These are phyloP conservation scores for Auricularia auricula-judae DNA, from an alignment of 768 basidiomycete genomes.

Conservation along the genomic window DNA sequence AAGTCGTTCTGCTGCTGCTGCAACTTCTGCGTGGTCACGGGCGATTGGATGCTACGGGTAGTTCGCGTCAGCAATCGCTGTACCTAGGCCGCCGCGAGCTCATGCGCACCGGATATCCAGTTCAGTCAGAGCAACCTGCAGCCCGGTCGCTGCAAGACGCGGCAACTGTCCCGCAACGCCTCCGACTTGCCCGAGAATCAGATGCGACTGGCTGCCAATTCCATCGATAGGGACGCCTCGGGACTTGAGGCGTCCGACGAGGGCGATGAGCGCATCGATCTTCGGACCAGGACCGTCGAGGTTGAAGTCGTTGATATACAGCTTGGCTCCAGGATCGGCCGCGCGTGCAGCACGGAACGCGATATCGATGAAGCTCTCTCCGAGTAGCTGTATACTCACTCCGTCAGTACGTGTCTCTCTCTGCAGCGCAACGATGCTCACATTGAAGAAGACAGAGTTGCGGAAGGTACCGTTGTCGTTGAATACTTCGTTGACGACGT, in stretches of 20 bases:
- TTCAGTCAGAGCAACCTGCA: slow-evolving; percentile 29
- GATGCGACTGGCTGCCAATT: slow-evolving; percentile 37
- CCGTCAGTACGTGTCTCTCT: background rate
- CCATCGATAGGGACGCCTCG: slow-evolving; percentile 46
- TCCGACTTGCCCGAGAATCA: background rate
- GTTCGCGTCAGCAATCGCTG: background rate
- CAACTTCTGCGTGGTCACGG: background rate
- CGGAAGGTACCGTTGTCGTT: slow-evolving; percentile 52
- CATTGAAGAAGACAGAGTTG: slow-evolving; percentile 39
- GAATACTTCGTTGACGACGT: slow-evolving; percentile 49
- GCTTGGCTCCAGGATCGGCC: slow-evolving; percentile 44
- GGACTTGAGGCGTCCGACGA: slow-evolving; percentile 36
- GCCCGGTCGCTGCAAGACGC: background rate
- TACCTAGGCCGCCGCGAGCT: background rate
- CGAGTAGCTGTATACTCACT: slow-evolving; percentile 14
- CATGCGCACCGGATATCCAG: slow-evolving; percentile 39
- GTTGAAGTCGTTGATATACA: slow-evolving; percentile 38
- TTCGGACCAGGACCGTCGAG: slow-evolving; percentile 27
- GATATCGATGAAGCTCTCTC: slow-evolving; percentile 36
- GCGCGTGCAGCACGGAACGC: slow-evolving; percentile 43
- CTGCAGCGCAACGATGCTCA: slow-evolving; percentile 4
- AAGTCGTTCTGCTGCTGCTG: background rate
- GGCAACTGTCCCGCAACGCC: background rate
- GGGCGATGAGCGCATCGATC: slow-evolving; percentile 42
- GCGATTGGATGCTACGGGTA: background rate